Conservation (phyloP, 2,329 filamentous ascomycete species). For the Pseudogymnoascus sp. region DNA sequence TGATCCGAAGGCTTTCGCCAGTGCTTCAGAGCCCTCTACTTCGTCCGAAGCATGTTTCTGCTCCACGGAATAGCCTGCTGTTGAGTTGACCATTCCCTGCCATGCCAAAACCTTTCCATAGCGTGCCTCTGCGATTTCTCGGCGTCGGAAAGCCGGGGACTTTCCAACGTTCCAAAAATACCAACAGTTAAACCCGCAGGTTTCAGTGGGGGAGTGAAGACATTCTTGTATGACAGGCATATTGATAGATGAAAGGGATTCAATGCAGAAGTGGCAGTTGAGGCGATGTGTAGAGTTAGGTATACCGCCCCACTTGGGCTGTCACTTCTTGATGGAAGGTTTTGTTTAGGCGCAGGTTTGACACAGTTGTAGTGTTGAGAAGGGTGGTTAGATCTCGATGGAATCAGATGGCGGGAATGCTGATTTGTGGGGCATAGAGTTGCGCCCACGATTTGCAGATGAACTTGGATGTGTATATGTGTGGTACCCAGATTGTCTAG, state of each 20-base stretch:
- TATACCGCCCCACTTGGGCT: not conserved
- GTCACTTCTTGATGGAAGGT: not conserved
- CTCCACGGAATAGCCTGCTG: not conserved
- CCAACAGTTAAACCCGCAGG: not conserved
- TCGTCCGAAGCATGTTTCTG: not conserved
- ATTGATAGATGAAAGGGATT: not conserved
- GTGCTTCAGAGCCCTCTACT: not conserved
- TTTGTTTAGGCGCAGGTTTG: not conserved
- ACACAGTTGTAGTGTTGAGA: not conserved
- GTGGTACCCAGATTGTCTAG: not conserved
- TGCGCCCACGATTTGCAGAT: not conserved
- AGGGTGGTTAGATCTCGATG: not conserved
- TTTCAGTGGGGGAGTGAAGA: not conserved
- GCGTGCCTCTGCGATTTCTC: not conserved
- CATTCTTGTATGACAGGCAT: not conserved
- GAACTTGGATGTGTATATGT: not conserved
- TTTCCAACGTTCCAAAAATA: slow-evolving; percentile 1
- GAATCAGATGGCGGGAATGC: not conserved
- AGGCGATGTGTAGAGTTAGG: not conserved
- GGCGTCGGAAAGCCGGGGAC: not conserved
- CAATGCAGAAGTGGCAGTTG: not conserved
- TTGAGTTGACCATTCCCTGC: not conserved
- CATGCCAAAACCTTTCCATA: not conserved
- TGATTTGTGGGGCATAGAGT: not conserved
- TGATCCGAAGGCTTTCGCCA: not conserved